Evolutionary conservation across 306 rosid genomes (phyloP).

Genomic region (Inga laurina): DNA sequence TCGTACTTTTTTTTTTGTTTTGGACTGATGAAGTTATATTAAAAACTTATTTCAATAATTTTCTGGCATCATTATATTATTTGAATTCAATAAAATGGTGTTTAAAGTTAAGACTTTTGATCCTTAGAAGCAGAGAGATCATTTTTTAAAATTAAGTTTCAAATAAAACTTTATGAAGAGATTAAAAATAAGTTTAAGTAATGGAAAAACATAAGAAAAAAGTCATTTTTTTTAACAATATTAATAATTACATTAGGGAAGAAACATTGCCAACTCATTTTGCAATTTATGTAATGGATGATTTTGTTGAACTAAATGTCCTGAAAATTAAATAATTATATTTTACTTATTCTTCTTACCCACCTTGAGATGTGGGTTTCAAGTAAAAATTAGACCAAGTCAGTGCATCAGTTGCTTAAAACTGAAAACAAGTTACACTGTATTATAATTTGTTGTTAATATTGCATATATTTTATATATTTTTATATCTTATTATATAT

Average conservation of each 20-base stretch:
- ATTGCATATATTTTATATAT: too few species aligned
- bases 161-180: neutral
- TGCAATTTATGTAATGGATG: neutral
- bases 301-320: neutral
- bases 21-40: neutral
- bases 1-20: neutral
- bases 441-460: too few species aligned
- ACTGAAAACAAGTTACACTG: neutral
- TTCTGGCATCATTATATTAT: neutral
- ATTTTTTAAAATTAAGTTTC: neutral
- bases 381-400: constrained; percentile 13
- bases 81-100: neutral
- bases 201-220: neutral
- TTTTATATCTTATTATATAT: too few species aligned
- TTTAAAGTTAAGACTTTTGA: neutral
- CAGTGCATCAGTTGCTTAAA: neutral
- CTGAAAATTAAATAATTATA: neutral
- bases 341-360: constrained; percentile 32
- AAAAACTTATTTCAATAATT: neutral
- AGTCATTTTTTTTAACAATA: neutral
- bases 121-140: neutral
- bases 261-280: neutral
- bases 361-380: neutral
- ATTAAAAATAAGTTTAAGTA: neutral
- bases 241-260: neutral